phyloP scores from a whole-genome alignment of 805 yeast genomes.

The Yamadazyma phyllophila region DNA sequence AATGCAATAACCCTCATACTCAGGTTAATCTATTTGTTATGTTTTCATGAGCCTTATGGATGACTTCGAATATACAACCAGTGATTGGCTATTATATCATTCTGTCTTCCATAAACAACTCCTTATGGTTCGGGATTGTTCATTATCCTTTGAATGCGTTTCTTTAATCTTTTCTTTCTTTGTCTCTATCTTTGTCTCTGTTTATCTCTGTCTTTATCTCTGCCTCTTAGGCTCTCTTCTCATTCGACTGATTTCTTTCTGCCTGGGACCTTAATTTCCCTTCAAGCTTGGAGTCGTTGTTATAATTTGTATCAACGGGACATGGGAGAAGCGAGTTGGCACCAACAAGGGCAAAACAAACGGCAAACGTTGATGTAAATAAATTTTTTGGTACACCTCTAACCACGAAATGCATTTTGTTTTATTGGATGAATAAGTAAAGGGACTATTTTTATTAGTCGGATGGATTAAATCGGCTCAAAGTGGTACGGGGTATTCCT shows the following conservation, averaged over 20 bases:
- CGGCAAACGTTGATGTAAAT: conserved; percentile 71
- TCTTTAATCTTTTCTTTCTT: not conserved
- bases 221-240: conserved; percentile 4
- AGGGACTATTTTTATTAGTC: not conserved
- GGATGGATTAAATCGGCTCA: not conserved
- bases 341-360: conserved; percentile 56
- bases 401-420: conserved; percentile 11
- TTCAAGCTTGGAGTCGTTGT: conserved; percentile 40
- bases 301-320: conserved; percentile 41
- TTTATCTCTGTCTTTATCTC: not conserved
- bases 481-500: not conserved
- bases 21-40: no score
- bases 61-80: no score
- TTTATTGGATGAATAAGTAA: conserved; percentile 4
- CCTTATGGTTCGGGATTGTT: no score
- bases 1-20: no score
- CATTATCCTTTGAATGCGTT: no score
- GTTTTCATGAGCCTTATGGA: no score
- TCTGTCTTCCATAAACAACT: no score
- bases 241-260: not conserved
- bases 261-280: conserved; percentile 20
- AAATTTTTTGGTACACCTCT: conserved; percentile 25
- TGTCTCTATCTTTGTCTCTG: not conserved
- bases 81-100: no score
- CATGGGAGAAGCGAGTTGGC: conserved; percentile 53